Evolutionary conservation across 345 rosid genomes (phyloP), one percentile per base, ranked within the genome.

Genomic region (Linum lewisii): DNA sequence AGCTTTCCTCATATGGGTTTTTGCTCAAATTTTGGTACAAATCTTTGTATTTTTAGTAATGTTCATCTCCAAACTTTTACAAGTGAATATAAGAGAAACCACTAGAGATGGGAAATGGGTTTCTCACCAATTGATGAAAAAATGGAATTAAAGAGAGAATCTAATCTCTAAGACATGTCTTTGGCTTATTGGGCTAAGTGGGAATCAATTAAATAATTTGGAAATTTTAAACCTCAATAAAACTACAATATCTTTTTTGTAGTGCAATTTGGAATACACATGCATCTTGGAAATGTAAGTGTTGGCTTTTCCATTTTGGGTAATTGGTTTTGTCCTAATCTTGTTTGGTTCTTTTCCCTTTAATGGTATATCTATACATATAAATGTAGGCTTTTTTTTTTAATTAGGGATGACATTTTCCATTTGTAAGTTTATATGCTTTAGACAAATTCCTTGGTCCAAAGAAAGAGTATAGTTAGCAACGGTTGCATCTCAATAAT

Each of bases 241-340:
- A 50, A 62, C 66, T 56, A 70, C 21, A 63, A 59, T 72, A 65
- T 74, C 70, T 64, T 73, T 54, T 19, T 4, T 61, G 63, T 29
- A 51, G 10, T 7, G 54, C 11, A 51, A 19, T 5, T 5, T 19
- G 54, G n/a, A 51, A 42, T 42, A 10, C 47, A 42, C 47, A 10
- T 10, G 16, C 47, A 50, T 37, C 7, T 8, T 15, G 65, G 51
- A 66, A 66, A 42, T 42, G 18, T 16, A 42, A 42, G 47, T 42
- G 18, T 11, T 11, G 47, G 47, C 47, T 42, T 42, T 42, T 42
- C 47, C 18, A 16, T 42, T 42, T 42, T 8, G 13, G 47, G 47
- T 4, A 42, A 42, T 42, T 42, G 38, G 4, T 42, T 5, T 42
- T 42, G 47, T 42, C 18, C 3, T 42, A 42, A 42, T 42, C 47